A percentile compares a stretch with the other conserved stretches of the same genome.
These are phyloP conservation scores for Glaciozyma antarctica DNA, from an alignment of 768 basidiomycete genomes.

Conservation along the genomic window DNA sequence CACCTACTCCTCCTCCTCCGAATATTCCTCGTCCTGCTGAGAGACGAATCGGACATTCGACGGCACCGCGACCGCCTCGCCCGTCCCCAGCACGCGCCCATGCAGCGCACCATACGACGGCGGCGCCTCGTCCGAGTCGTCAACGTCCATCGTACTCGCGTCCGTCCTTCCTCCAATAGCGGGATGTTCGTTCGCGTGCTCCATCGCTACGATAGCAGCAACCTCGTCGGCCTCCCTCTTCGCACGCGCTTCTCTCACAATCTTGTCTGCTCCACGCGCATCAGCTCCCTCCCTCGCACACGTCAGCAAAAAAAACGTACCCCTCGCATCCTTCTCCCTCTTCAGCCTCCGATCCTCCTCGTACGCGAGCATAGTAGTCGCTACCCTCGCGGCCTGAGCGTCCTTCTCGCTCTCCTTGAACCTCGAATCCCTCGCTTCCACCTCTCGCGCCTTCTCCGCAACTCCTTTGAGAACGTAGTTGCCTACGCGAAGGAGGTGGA, in stretches of 20 bases:
- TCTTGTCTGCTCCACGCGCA: neutral
- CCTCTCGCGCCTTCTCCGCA: constrained; percentile 13
- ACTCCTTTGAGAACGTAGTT: constrained; percentile 5
- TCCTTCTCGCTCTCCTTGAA: constrained; percentile 23
- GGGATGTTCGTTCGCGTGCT: neutral
- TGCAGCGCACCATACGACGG: neutral
- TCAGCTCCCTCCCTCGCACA: neutral
- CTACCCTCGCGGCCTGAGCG: constrained; percentile 5
- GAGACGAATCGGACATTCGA: neutral
- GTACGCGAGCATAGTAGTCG: constrained; percentile 14
- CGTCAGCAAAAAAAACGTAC: neutral
- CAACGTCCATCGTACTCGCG: constrained; percentile 3
- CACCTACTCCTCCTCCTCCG: neutral
- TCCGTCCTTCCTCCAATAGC: neutral
- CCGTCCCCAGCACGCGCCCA: constrained; percentile 2
- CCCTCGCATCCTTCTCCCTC: constrained; percentile 19
- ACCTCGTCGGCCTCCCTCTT: neutral
- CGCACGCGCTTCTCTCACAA: constrained; percentile 13
- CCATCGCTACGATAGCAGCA: neutral
- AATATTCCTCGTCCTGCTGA: neutral
- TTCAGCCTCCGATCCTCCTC: constrained; percentile 24
- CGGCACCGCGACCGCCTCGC: neutral
- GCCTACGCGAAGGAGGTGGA: constrained; percentile 16
- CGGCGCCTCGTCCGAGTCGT: neutral
- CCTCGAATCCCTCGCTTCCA: constrained; percentile 21